Conservation (phyloP, 768 basidiomycete genomes). For the Leccinellum rugosiceps region DNA sequence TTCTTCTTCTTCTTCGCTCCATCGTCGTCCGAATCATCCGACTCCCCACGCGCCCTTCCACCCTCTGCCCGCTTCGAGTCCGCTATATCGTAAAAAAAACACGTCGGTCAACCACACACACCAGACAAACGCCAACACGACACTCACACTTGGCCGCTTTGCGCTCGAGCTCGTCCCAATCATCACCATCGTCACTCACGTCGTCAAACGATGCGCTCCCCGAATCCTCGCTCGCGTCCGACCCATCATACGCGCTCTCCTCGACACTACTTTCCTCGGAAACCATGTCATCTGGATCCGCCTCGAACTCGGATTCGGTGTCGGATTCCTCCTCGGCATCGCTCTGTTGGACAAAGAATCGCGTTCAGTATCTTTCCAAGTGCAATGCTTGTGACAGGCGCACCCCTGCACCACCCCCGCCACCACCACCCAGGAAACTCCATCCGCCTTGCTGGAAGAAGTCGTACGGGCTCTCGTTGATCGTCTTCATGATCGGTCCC, state of each 20-base stretch:
- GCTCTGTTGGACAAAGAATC: constrained; percentile 42
- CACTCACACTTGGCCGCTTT: constrained; percentile 82
- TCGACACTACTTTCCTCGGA: constrained; percentile 46
- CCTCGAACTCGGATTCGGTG: constrained; percentile 66
- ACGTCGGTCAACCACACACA: not conserved
- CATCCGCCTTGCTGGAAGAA: constrained; percentile 98
- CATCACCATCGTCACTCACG: constrained; percentile 77
- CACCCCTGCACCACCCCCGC: constrained; percentile 65
- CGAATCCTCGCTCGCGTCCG: constrained; percentile 52
- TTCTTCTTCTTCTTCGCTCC: constrained; percentile 44
- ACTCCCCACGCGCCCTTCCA: constrained; percentile 39
- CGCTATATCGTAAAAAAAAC: constrained; percentile 28
- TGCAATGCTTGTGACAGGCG: constrained; percentile 18
- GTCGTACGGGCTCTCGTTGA: constrained; percentile 92
- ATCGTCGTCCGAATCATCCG: constrained; percentile 52
- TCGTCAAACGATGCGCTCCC: constrained; percentile 63
- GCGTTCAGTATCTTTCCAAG: constrained; percentile 32
- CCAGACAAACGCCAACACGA: not conserved
- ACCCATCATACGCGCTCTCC: constrained; percentile 54
- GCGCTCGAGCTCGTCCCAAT: constrained; percentile 93
- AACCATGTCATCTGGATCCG: constrained; percentile 41
- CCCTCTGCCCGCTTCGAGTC: constrained; percentile 48
- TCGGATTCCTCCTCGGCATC: constrained; percentile 63
- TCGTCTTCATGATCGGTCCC: constrained; percentile 98
- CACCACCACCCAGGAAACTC: constrained; percentile 81